phyloP scores from a whole-genome alignment of 768 basidiomycete genomes.

The Phanerochaete sordida region DNA sequence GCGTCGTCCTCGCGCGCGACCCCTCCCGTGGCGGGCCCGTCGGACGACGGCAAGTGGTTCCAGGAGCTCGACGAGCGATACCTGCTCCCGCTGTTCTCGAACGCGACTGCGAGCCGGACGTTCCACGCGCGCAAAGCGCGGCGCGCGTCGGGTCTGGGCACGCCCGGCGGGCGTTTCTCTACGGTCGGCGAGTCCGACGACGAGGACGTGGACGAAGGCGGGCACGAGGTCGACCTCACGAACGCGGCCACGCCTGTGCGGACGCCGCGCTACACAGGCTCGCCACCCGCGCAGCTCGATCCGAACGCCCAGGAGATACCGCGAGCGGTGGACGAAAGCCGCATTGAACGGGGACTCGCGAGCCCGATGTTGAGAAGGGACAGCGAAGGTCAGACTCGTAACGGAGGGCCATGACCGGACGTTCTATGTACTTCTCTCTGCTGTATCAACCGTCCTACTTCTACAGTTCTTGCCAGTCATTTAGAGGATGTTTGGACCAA shows the following conservation, averaged over 20 bases:
- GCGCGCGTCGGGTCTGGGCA: constrained; percentile 31
- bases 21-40: neutral
- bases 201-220: constrained; percentile 31
- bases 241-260: constrained; percentile 2
- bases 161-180: constrained; percentile 21
- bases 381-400: constrained; percentile 23
- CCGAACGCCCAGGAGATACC: constrained; percentile 42
- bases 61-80: constrained; percentile 93
- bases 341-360: constrained; percentile 58
- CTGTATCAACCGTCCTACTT: neutral
- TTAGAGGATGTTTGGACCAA: neutral
- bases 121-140: constrained; percentile 78
- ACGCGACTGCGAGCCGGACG: constrained; percentile 83
- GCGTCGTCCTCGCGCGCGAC: constrained; percentile 6
- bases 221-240: constrained; percentile 26
- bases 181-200: constrained; percentile 35
- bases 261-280: constrained; percentile 5
- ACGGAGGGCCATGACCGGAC: neutral
- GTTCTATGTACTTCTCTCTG: neutral
- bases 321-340: constrained; percentile 41
- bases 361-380: constrained; percentile 58
- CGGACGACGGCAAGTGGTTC: constrained; percentile 92
- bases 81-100: constrained; percentile 88
- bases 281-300: constrained; percentile 24
- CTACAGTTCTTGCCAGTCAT: neutral